These are phyloP conservation scores for Heliosperma pusillum DNA, from an alignment of 148 eudicot species.

Conservation along the genomic window DNA sequence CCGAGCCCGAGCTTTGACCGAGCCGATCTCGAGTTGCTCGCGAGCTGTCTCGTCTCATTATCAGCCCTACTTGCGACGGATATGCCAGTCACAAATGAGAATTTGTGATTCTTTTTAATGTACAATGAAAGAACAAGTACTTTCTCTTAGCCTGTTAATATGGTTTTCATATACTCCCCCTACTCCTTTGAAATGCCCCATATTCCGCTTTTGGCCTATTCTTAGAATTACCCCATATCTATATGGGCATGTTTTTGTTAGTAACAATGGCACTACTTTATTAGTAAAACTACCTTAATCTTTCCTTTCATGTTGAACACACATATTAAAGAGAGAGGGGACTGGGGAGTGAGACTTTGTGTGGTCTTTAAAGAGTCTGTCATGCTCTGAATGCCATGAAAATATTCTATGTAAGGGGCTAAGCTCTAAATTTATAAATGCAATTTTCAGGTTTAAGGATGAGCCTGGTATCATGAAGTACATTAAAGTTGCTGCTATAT, in stretches of 20 bases:
- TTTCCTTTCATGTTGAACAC: background rate
- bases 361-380: background rate
- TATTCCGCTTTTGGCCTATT: too few relatives aligned
- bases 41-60: too few relatives aligned
- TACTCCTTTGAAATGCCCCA: too few relatives aligned
- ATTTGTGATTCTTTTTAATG: too few relatives aligned
- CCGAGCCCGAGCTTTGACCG: too few relatives aligned
- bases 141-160: background rate
- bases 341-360: background rate
- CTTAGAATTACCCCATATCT: too few relatives aligned
- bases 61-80: too few relatives aligned
- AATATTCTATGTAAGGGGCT: background rate
- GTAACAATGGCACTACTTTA: too few relatives aligned
- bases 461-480: slow-evolving; percentile 78
- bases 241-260: too few relatives aligned
- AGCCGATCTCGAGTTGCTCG: too few relatives aligned
- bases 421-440: slow-evolving; percentile 5
- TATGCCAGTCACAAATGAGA: too few relatives aligned
- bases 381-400: background rate
- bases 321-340: background rate
- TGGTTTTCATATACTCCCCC: background rate
- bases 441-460: slow-evolving; percentile 49
- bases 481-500: slow-evolving; percentile 71
- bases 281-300: too few relatives aligned
- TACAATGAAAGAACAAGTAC: background rate